Evolutionary conservation across 208 protist genomes (phyloP).

Genomic region (Porcisia hertigi): DNA sequence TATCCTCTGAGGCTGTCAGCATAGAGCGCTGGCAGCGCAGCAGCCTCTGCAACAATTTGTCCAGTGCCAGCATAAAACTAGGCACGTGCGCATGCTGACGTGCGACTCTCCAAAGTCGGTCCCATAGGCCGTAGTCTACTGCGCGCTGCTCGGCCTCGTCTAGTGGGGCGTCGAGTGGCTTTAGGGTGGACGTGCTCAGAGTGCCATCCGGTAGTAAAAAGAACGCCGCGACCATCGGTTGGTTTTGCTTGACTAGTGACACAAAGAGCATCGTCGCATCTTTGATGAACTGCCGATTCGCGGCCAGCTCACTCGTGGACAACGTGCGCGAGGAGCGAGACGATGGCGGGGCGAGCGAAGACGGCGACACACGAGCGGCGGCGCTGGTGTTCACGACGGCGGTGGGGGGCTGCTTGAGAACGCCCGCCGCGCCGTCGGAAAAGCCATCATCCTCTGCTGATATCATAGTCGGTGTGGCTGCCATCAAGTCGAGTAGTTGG

Average conservation of each 20-base stretch:
- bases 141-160: slow-evolving; percentile 31
- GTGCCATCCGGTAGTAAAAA: slow-evolving; percentile 49
- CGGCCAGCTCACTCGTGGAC: slow-evolving; percentile 8
- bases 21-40: slow-evolving; percentile 30
- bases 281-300: slow-evolving; percentile 36
- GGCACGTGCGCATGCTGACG: slow-evolving; percentile 29
- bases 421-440: neutral
- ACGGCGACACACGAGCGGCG: slow-evolving; percentile 1
- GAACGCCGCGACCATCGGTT: slow-evolving; percentile 31
- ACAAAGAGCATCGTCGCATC: slow-evolving; percentile 30
- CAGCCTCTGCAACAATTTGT: slow-evolving; percentile 31
- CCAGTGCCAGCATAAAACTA: slow-evolving; percentile 22
- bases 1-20: slow-evolving; percentile 20
- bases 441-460: slow-evolving; percentile 13
- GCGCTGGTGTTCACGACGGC: neutral
- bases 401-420: neutral
- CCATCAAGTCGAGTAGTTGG: slow-evolving; percentile 32
- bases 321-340: neutral
- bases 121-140: slow-evolving; percentile 27
- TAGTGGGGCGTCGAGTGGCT: slow-evolving; percentile 39
- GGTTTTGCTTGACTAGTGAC: slow-evolving; percentile 29
- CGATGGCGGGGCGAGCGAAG: neutral
- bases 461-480: slow-evolving; percentile 18
- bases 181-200: slow-evolving; percentile 30
- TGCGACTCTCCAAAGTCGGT: slow-evolving; percentile 30